Evolutionary conservation across 768 basidiomycete species (phyloP), one percentile per base, ranked within the genome.

Genomic region (Auricularia auricula-judae): DNA sequence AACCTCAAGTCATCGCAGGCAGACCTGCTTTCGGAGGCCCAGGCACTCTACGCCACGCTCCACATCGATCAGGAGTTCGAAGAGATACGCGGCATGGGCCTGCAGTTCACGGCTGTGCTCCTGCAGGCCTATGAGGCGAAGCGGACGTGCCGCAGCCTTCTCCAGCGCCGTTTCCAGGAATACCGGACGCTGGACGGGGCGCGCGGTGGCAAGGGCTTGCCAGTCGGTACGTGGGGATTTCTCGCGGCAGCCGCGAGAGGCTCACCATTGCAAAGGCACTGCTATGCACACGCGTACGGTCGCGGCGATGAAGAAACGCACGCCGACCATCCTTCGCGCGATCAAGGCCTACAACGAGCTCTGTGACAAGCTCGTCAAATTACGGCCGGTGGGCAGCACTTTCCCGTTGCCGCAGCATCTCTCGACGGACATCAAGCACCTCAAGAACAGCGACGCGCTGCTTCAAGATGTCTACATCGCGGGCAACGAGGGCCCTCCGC

Each of bases 401-500:
- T 73, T 80, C 14, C 77, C 74, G 0, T 54, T 79, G 7, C 79
- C 77, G 0, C 16, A 63, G 0, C 72, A 70, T 0, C 73, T 80
- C 0, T 74, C 75, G 0, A 74, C 70, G 0, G 69, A 75, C 21
- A 64, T 81, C 0, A 62, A 64, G 2, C 62, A 66, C 1, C 66
- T 73, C 0, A 34, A 44, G 0, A 56, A 62, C 4, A 59, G 69
- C 36, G 62, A 73, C 0, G 62, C 36, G 0, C 67, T 81, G 0
- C 73, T 78, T 71, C 71, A 77, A 35, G 77, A 78, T 61, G 70
- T 78, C 0, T 78, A 75, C 75, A 75, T 77, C 4, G 67, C 65
- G 4, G 56, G 12, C 0, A 70, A 68, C 3, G 36, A 51, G 0
- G 65, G n/a, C 1, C 53, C 64, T 8, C 54, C 68, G 0, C 75